Conservation (phyloP, 352 stramenopile species). For the Pythium phragmitis region DNA sequence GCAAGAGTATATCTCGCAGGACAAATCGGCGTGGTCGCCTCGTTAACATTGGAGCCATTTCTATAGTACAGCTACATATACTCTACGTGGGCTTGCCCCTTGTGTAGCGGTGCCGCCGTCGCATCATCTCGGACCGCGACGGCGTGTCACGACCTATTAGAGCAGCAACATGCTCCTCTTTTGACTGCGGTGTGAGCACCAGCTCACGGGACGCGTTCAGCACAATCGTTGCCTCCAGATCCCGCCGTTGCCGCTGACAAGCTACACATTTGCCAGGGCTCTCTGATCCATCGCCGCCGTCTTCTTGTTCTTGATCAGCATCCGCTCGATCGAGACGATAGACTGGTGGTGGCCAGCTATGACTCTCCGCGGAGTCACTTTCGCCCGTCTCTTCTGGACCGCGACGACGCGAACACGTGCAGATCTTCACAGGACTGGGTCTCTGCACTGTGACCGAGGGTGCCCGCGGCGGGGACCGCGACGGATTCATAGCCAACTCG, state of each 20-base stretch:
- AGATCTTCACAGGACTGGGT: slow-evolving; percentile 6
- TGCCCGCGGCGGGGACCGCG: slow-evolving; percentile 4
- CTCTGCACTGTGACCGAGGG: not conserved
- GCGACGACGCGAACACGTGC: slow-evolving; percentile 14
- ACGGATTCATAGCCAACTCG: slow-evolving; percentile 5
- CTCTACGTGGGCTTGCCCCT: slow-evolving; percentile 27
- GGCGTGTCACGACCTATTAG: slow-evolving; percentile 21
- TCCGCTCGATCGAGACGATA: slow-evolving; percentile 15
- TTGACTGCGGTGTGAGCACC: slow-evolving; percentile 31
- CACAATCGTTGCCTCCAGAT: slow-evolving; percentile 47
- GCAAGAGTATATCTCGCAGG: slow-evolving; percentile 39
- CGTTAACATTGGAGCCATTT: not conserved
- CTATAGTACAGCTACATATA: not conserved
- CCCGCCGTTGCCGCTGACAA: not conserved
- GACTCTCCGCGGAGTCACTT: not conserved
- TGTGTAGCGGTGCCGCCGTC: slow-evolving; percentile 47
- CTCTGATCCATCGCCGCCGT: not conserved
- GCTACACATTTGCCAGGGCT: slow-evolving; percentile 2
- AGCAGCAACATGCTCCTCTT: slow-evolving; percentile 25
- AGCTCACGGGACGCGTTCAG: slow-evolving; percentile 48
- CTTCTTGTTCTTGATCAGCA: not conserved
- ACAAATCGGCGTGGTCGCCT: slow-evolving; percentile 5
- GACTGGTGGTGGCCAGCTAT: slow-evolving; percentile 13
- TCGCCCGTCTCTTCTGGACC: not conserved
- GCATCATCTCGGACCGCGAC: slow-evolving; percentile 57